Base-by-base conservation (phyloP, 768 basidiomycete genomes). In the Amylocystis lapponica region DNA sequence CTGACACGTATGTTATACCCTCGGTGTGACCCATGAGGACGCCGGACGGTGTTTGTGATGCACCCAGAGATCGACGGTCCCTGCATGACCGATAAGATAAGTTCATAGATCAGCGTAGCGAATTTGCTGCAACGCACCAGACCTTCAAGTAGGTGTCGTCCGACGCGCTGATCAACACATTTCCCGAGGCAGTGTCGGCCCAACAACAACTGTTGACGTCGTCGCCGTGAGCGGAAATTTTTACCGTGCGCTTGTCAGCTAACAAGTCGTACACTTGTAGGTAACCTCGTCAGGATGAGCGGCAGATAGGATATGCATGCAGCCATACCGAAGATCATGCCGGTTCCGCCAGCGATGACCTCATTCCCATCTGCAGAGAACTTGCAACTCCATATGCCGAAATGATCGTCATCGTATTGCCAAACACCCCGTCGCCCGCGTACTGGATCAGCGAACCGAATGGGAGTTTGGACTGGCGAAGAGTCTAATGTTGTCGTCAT, bases 321-420 rank as follows among this genome's bases (percentile, higher is more conserved):
- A 19, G 22, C n/a, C 54, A 36, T 56, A 79, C 86, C 86, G 55
- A 86, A 87, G 21, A 89, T 79, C 27, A 83, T 81, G 8, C 87
- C 86, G 29, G 76, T 81, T 2, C 90, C 93, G 11, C 95, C 95
- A 22, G 95, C 95, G 33, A 99, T 78, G 16, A 98, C 81, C 63
- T 99, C 96, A 36, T 86, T 89, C 1, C 92, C 94, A 55, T 98
- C 95, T 6, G 94, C 91, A 27, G 93, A 97, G 62, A 98, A 98
- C 32, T 88, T 79, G 59, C 95, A 92, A 49, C 88, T 91, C 83
- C 89, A 99, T 41, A 98, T 87, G 36, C 86, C 79, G 46, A 80
- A 83, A 13, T 70, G 65, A 27, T 76, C 75, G 22, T 68, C 67
- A 14, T 56, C 57, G 57, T 67, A 69, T n/a, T 63, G 49, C 14